Percentiles rank a stretch among this genome's conserved stretches.
These are phyloP conservation scores for Perkinsus marinus DNA, from an alignment of 169 alveolate species.

Conservation along the genomic window DNA sequence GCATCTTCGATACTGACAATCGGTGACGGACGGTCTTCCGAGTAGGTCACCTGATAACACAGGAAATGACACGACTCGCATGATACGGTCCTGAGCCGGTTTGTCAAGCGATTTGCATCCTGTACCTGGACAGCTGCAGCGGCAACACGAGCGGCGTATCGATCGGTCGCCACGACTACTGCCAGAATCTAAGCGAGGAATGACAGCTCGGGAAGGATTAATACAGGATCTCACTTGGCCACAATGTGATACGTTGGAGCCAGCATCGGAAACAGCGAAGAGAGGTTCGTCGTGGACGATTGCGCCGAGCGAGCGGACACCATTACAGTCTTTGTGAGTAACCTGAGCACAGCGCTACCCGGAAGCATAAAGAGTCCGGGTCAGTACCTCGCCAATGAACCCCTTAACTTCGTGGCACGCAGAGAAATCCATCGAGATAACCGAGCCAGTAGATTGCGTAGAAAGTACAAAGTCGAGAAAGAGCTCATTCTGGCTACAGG, in stretches of 20 bases:
- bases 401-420: not conserved
- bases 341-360: not conserved
- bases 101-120: not conserved
- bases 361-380: not conserved
- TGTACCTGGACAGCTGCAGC: not conserved
- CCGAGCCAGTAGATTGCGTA: not conserved
- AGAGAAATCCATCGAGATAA: not conserved
- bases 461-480: not conserved
- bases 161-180: not conserved
- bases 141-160: not conserved
- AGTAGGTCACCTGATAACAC: not conserved
- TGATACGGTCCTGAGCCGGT: too few species aligned
- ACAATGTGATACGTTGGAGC: not conserved
- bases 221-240: not conserved
- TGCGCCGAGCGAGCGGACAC: not conserved
- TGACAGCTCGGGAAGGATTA: not conserved
- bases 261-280: not conserved
- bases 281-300: not conserved
- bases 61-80: not conserved
- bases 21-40: not conserved
- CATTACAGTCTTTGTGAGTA: not conserved
- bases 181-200: not conserved
- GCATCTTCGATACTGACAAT: not conserved
- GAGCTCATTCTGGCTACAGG: not conserved
- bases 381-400: not conserved